These are phyloP conservation scores for Neurospora pannonica DNA, from an alignment of 495 filamentous ascomycete species.

Conservation along the genomic window DNA sequence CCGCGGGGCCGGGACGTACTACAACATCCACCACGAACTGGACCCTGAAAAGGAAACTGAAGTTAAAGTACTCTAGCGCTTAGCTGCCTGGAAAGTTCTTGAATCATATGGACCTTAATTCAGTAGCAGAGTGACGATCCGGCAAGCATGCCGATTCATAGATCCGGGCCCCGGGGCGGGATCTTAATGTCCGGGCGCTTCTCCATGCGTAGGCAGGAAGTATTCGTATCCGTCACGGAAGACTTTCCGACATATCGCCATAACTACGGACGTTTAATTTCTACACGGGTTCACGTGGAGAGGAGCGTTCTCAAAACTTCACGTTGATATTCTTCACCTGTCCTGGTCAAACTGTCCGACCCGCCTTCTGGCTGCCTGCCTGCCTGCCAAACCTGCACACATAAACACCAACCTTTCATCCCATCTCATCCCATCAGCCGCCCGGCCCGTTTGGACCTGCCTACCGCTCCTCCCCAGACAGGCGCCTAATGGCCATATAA, in stretches of 20 bases:
- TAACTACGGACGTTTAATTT: neutral
- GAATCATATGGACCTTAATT: neutral
- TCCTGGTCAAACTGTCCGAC: neutral
- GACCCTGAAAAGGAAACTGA: neutral
- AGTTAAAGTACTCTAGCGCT: neutral
- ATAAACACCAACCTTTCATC: neutral
- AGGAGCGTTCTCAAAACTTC: neutral
- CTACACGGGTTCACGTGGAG: neutral
- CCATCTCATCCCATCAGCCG: neutral
- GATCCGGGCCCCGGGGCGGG: neutral
- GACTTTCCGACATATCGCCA: neutral
- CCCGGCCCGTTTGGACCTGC: too few relatives aligned
- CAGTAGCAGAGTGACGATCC: neutral
- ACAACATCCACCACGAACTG: neutral
- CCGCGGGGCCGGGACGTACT: neutral
- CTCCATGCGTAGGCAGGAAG: neutral
- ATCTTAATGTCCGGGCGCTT: neutral
- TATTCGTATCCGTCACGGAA: neutral
- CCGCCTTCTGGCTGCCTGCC: neutral
- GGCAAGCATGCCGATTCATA: neutral
- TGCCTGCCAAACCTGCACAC: neutral
- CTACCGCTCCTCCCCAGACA: neutral
- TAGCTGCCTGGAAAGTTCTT: neutral
- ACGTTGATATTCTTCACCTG: neutral
- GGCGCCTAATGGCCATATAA: neutral